Evolutionary conservation across 306 rosid genomes (phyloP).

Genomic region (Quercus aquifolioides): DNA sequence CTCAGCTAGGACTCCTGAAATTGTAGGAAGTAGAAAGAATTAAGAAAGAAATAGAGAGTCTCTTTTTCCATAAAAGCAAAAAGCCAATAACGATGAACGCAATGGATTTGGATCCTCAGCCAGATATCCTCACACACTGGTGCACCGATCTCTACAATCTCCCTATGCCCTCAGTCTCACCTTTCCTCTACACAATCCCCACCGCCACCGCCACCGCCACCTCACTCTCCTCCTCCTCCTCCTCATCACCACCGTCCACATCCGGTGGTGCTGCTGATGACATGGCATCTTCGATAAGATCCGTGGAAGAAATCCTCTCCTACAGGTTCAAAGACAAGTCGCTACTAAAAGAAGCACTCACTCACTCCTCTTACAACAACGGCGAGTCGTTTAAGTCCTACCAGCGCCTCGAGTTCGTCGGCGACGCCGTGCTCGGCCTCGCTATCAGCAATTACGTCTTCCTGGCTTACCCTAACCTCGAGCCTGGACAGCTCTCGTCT

Average conservation of each 20-base stretch:
- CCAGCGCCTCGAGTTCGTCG: conserved; percentile 71
- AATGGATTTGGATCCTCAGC: too few relatives aligned
- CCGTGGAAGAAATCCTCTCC: conserved; percentile 35
- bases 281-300: conserved; percentile 18
- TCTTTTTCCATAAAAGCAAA: too few relatives aligned
- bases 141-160: too few relatives aligned
- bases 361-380: conserved; percentile 51
- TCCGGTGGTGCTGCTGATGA: neutral
- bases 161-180: too few relatives aligned
- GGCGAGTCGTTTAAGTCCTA: conserved; percentile 23
- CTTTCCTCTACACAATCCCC: neutral
- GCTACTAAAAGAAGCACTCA: conserved; percentile 71
- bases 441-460: conserved; percentile 47
- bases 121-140: too few relatives aligned
- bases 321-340: conserved; percentile 43
- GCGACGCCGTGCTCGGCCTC: conserved; percentile 58
- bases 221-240: neutral
- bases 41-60: too few relatives aligned
- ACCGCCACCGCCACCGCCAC: neutral
- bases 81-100: too few relatives aligned
- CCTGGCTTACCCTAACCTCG: conserved; percentile 37
- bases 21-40: too few relatives aligned
- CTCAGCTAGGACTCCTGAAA: too few relatives aligned
- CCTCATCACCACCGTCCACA: neutral
- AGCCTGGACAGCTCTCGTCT: conserved; percentile 52